Conservation (phyloP, 441 rosid genomes). For the Gossypium schwendimanii region DNA sequence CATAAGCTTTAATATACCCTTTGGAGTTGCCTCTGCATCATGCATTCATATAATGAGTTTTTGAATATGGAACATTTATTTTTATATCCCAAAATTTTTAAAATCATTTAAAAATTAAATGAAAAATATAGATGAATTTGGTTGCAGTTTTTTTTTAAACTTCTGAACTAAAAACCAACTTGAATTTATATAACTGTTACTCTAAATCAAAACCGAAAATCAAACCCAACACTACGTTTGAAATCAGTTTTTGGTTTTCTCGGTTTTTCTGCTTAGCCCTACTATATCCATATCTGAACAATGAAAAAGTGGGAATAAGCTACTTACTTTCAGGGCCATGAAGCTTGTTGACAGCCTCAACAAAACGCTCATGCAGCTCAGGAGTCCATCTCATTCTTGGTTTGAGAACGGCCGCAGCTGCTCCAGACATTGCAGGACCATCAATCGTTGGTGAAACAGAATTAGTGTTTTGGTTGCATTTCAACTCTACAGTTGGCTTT, state of each 20-base stretch:
- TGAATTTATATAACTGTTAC: neutral
- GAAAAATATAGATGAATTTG: too few species aligned
- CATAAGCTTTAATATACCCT: conserved; percentile 82
- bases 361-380: conserved; percentile 70
- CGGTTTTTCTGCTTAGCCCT: neutral
- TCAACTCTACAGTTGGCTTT: conserved; percentile 25
- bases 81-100: neutral
- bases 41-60: conserved; percentile 11
- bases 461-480: conserved; percentile 29
- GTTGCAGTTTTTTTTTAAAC: neutral
- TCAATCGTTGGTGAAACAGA: conserved; percentile 31
- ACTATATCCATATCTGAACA: neutral
- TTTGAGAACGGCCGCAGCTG: conserved; percentile 42
- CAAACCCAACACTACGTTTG: neutral
- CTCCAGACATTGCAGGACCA: conserved; percentile 35
- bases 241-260: neutral
- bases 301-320: neutral
- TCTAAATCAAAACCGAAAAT: neutral
- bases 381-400: conserved; percentile 95
- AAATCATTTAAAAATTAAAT: too few species aligned
- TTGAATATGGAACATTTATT: neutral
- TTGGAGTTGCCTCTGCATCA: conserved; percentile 83
- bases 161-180: neutral
- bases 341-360: conserved; percentile 65
- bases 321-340: conserved; percentile 86